These are phyloP conservation scores for Pseudogymnoascus sp. DNA, from an alignment of 2,329 filamentous ascomycete genomes.

Conservation along the genomic window DNA sequence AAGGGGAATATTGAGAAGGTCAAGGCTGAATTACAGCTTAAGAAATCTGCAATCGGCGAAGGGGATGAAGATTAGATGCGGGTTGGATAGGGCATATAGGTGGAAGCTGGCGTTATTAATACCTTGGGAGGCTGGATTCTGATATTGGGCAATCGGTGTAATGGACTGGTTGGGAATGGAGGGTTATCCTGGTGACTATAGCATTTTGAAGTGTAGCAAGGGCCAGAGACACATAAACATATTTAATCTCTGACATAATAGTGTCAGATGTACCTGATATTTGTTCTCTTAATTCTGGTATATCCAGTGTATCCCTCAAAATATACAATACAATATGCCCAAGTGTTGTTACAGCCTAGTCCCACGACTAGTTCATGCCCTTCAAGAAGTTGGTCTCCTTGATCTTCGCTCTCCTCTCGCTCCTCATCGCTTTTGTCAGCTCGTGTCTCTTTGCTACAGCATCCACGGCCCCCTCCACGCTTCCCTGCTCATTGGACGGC, in stretches of 20 bases:
- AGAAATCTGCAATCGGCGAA: slow-evolving; percentile 35
- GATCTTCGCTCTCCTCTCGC: slow-evolving; percentile 65
- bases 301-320: neutral
- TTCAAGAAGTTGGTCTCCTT: slow-evolving; percentile 83
- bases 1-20: slow-evolving; percentile 41
- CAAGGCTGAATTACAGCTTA: slow-evolving; percentile 45
- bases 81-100: neutral
- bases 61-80: slow-evolving; percentile 24
- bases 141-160: neutral
- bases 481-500: slow-evolving; percentile 34
- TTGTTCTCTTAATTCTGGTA: neutral
- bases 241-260: neutral
- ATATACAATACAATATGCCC: neutral
- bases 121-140: neutral
- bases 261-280: neutral
- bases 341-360: slow-evolving; percentile 15
- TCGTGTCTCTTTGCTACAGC: slow-evolving; percentile 47
- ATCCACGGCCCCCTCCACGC: slow-evolving; percentile 34
- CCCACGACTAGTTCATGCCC: slow-evolving; percentile 50
- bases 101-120: neutral
- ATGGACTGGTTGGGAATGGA: neutral
- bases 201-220: neutral
- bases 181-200: neutral
- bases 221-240: neutral
- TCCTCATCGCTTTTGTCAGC: slow-evolving; percentile 63